A percentile compares a stretch with the other conserved stretches of the same genome.
phyloP scores from a whole-genome alignment of 176 grass and related monocot genomes.

The Juncus effusus region DNA sequence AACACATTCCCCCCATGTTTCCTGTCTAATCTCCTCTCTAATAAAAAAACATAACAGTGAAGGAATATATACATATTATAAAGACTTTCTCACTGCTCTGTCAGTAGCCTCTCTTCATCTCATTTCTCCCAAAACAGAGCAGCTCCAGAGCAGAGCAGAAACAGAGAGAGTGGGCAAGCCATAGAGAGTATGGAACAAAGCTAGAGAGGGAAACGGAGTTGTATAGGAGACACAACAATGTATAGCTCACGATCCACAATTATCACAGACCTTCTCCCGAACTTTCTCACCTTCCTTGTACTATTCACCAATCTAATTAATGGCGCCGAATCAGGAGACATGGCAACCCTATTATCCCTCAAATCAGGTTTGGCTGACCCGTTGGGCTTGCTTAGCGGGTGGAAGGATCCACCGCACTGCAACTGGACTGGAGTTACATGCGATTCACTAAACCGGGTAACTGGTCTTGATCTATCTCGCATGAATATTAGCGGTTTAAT shows the following conservation, averaged over 20 bases:
- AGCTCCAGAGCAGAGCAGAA: conserved; percentile 34
- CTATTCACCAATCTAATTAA: conserved; percentile 8
- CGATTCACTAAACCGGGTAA: conserved; percentile 44
- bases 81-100: conserved; percentile 17
- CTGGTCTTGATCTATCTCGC: conserved; percentile 47
- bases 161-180: conserved; percentile 43
- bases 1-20: conserved; percentile 92
- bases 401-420: conserved; percentile 58
- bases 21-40: conserved; percentile 48
- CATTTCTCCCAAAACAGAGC: conserved; percentile 29
- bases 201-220: conserved; percentile 14
- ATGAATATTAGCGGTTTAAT: conserved; percentile 78
- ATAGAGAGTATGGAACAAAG: conserved; percentile 27
- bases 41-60: conserved; percentile 27
- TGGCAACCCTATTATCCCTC: conserved; percentile 49
- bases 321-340: conserved; percentile 40
- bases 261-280: conserved; percentile 20
- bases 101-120: conserved; percentile 26
- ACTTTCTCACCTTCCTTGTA: conserved; percentile 16
- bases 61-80: conserved; percentile 36
- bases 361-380: conserved; percentile 65
- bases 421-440: conserved; percentile 68
- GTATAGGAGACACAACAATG: conserved; percentile 18
- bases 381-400: conserved; percentile 39
- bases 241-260: conserved; percentile 22